Evolutionary conservation across 306 rosid genomes (phyloP).

Genomic region (Acmispon strigosus): DNA sequence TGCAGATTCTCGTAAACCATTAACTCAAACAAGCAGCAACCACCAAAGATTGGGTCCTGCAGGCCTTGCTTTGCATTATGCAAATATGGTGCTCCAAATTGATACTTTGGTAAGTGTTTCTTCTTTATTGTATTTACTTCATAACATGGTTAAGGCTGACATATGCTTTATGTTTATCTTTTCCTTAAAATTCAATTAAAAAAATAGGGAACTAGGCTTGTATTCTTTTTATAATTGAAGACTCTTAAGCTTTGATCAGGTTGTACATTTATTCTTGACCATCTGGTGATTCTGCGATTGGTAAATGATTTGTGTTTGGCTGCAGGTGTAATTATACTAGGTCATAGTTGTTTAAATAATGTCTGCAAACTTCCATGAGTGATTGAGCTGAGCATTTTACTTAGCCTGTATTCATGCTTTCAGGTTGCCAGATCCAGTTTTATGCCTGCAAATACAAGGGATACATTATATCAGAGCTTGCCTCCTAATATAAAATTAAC

Average conservation of each 20-base stretch:
- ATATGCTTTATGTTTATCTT: not conserved
- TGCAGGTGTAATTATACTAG: not conserved
- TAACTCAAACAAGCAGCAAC: conserved; percentile 29
- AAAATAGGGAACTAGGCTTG: not conserved
- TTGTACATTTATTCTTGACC: not conserved
- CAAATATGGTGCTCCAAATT: conserved; percentile 78
- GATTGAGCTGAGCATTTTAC: conserved; percentile 5
- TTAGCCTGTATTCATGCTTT: conserved; percentile 18
- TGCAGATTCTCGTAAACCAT: conserved; percentile 47
- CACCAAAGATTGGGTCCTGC: conserved; percentile 72
- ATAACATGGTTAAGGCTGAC: not conserved
- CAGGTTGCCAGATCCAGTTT: conserved; percentile 77
- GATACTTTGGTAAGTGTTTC: conserved; percentile 70
- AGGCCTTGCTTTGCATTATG: conserved; percentile 84
- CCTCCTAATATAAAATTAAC: conserved; percentile 69
- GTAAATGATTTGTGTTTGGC: not conserved
- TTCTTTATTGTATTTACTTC: conserved; percentile 17
- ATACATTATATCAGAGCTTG: conserved; percentile 70
- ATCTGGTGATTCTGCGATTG: not conserved
- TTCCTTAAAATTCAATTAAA: not conserved
- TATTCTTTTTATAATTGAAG: not conserved
- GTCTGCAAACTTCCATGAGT: not conserved
- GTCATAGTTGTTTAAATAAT: not conserved
- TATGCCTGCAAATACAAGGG: conserved; percentile 73
- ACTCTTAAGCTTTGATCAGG: not conserved